phyloP scores from a whole-genome alignment of 2,329 filamentous ascomycete species.

The Chaetomiaceae sp. region DNA sequence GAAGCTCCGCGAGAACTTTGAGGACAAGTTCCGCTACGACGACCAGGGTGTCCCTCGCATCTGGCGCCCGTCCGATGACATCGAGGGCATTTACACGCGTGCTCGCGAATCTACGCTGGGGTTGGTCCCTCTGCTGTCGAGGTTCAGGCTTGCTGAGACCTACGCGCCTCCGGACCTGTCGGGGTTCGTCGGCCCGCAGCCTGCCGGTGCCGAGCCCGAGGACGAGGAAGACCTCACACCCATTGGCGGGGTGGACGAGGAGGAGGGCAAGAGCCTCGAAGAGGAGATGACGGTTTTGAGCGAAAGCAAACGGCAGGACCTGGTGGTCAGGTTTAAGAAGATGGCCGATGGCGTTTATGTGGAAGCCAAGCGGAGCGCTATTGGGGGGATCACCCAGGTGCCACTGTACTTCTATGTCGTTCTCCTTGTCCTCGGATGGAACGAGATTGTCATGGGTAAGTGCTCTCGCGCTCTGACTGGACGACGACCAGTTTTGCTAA shows the following conservation, averaged over 20 bases:
- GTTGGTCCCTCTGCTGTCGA: conserved; percentile 81
- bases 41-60: conserved; percentile 91
- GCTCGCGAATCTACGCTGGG: conserved; percentile 88
- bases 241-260: conserved; percentile 91
- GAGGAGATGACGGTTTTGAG: conserved; percentile 95
- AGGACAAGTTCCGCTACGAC: conserved; percentile 98
- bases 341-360: conserved; percentile 96
- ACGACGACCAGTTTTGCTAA: conserved; percentile 5
- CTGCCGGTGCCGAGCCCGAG: conserved; percentile 66
- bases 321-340: conserved; percentile 96
- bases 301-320: conserved; percentile 83
- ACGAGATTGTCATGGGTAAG: conserved; percentile 91
- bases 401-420: conserved; percentile 92
- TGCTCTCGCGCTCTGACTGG: conserved; percentile 13
- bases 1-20: conserved; percentile 96
- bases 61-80: conserved; percentile 95
- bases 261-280: conserved; percentile 88
- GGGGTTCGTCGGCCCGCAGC: conserved; percentile 75
- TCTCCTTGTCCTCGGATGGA: conserved; percentile 92
- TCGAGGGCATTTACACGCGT: conserved; percentile 89
- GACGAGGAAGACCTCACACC: conserved; percentile 87
- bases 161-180: conserved; percentile 75
- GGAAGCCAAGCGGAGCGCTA: conserved; percentile 93
- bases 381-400: conserved; percentile 90
- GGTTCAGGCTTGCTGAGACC: conserved; percentile 73